Evolutionary conservation across 352 stramenopile species (phyloP), one percentile per base, ranked within the genome.

Genomic region (Globisporangium cederbergense): DNA sequence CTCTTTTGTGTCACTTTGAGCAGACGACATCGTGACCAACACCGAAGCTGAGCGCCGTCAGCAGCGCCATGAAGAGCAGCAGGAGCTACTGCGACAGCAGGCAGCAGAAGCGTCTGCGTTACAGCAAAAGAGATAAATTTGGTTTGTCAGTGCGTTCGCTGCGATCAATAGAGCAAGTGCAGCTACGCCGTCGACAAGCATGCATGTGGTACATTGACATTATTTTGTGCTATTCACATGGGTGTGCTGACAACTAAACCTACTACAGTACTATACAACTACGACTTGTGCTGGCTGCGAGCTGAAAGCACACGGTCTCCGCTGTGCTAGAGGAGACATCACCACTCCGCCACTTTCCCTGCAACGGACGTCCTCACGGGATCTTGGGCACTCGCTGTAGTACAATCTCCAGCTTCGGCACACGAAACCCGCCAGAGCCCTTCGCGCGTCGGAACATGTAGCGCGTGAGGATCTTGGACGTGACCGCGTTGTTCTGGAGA

Each of bases 1-100:
- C 34, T 38, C 18, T 28, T 25, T 38, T 28, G 36, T 28, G 32
- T 66, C 20, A 32, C 3, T 3, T 55, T 67, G 46, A n/a, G 11
- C 68, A 95, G 86, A 95, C 62, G 83, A 93, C 49, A 95, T 95
- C 70, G 84, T 91, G 63, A 91, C 86, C 10, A 72, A 73, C 49
- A 90, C 78, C 58, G 86, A 92, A 70, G 86, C 82, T 47, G 86
- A 93, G 68, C 81, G 81, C 59, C 83, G 83, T 28, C 77, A 85
- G 49, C 64, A 85, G 63, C 82, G 79, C 56, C 71, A 82, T 42
- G 77, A 88, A 64, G 81, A 89, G 64, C 74, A 67, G 7, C 70
- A 68, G 16, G 74, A 74, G 59, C 80, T 83, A 42, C 70, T 89
- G 57, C 46, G n/a, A 45, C 54, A 56, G 36, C 46, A 64, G 25